Percentiles rank a stretch among this genome's conserved stretches.
phyloP scores from a whole-genome alignment of 108 stramenopile species.

The Nitzschia putrida region DNA sequence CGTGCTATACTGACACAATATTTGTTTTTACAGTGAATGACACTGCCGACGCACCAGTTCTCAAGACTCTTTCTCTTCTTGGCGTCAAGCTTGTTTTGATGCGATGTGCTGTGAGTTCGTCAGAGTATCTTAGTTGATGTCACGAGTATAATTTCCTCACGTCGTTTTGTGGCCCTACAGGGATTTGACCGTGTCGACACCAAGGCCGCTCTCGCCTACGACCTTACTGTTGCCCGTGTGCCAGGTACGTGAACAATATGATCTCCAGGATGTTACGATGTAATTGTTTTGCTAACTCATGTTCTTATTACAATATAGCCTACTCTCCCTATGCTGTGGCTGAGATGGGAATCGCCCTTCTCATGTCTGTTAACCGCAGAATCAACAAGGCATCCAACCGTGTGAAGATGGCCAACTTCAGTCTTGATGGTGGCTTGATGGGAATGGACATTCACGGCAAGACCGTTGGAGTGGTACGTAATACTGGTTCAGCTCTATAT shows the following conservation, averaged over 20 bases:
- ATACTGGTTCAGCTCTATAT: no score
- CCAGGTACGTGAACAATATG: conserved; percentile 46
- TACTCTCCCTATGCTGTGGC: conserved; percentile 85
- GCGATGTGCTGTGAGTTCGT: conserved; percentile 1
- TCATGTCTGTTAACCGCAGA: conserved; percentile 76
- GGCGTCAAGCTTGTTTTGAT: conserved; percentile 65
- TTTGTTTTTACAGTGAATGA: conserved; percentile 61
- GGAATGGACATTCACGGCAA: conserved; percentile 82
- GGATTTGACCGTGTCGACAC: conserved; percentile 80
- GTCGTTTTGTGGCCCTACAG: neutral
- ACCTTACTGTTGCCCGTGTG: conserved; percentile 67
- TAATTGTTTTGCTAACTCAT: neutral
- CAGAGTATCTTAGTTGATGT: neutral
- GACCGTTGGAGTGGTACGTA: conserved; percentile 27
- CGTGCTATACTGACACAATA: neutral
- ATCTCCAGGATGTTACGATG: no score
- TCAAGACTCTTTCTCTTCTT: conserved; percentile 49
- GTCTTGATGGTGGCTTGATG: conserved; percentile 70
- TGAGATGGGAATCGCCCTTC: conserved; percentile 75
- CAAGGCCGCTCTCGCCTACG: conserved; percentile 64
- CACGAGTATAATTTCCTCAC: neutral
- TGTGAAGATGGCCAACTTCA: conserved; percentile 75
- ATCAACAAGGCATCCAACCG: conserved; percentile 58
- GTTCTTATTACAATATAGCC: conserved; percentile 10
- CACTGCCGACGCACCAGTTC: conserved; percentile 51